phyloP scores from a whole-genome alignment of 768 basidiomycete species.

The Pleurotus tuoliensis region DNA sequence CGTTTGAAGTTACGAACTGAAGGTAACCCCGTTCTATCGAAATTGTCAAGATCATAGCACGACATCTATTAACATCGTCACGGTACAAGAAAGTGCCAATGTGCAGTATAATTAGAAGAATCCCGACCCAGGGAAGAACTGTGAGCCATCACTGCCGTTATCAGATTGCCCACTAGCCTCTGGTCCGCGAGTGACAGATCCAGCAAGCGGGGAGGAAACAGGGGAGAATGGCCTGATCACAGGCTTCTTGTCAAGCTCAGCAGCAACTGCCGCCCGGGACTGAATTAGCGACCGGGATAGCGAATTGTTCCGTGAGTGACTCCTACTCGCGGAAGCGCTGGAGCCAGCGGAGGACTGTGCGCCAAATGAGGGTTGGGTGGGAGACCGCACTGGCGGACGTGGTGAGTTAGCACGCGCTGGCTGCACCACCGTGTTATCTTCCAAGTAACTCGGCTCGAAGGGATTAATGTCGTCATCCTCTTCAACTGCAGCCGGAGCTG shows the following conservation, averaged over 20 bases:
- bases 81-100: too few species aligned
- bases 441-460: constrained; percentile 33
- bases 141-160: constrained; percentile 23
- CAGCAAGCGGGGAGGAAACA: constrained; percentile 16
- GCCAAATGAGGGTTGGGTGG: background rate
- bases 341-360: constrained; percentile 11
- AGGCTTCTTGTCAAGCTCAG: constrained; percentile 41
- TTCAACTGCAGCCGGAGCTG: constrained; percentile 12
- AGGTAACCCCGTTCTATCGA: too few species aligned
- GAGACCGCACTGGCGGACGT: constrained; percentile 3
- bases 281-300: constrained; percentile 9
- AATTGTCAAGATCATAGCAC: too few species aligned
- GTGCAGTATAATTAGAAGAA: constrained; percentile 20
- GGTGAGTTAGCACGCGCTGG: constrained; percentile 13
- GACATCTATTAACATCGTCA: background rate
- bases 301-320: constrained; percentile 2
- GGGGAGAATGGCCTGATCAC: constrained; percentile 24
- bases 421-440: constrained; percentile 18
- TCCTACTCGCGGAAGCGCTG: background rate
- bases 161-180: constrained; percentile 18
- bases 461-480: constrained; percentile 38
- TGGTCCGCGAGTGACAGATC: constrained; percentile 7
- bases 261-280: constrained; percentile 29
- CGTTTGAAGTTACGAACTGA: too few species aligned
- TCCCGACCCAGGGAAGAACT: constrained; percentile 36